Base-by-base conservation (phyloP, 1,139 yeast species). In the Protomyces inundatus region DNA sequence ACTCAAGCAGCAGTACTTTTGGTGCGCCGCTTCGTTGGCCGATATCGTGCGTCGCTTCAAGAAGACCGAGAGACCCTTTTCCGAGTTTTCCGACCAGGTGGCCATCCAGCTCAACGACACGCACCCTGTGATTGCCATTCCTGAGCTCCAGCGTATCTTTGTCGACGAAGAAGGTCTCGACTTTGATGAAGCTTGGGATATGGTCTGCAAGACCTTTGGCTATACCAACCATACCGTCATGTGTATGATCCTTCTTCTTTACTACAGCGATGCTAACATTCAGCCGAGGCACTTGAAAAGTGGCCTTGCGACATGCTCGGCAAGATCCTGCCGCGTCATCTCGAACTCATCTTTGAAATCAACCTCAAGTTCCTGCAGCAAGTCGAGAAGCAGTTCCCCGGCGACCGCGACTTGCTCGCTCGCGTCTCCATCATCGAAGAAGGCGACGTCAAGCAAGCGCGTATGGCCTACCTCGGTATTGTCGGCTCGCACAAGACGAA, bases 81-180 rank as follows among this genome's bases (percentile, higher is more conserved):
- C 80, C 54, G 90, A 86, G 73, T 88, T 90, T 74, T 84, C 96
- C 40, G 95, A 88, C 66, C 87, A 87, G 73, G 84, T 88, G 67
- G 97, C 97, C 54, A 90, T 90, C 73, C 98, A 91, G 78, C 82
- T 91, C 76, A 90, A 90, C 74, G 98, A 90, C 74, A 90, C 98
- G 14, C 98, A 90, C 74, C 98, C 98, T 65, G 88, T 97, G 12
- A 79, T 90, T 73, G 97, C 97, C 5, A 79, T 90, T 73, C 95
- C 90, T 56, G 98, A 90, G 76, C 81, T 90, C 70, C 95, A 88
- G 78, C 83, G 98, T 76, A 82, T 91, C 65, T 78, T 90, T 67
- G 86, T 90, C 67, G 98, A 90, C 76, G 78, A 87, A 69, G 97
- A 90, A 77, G 85, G 84, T 58, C 79, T 90, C 67, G 82, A 79